phyloP scores from a whole-genome alignment of 148 eudicot genomes.

The Selenicereus undatus region DNA sequence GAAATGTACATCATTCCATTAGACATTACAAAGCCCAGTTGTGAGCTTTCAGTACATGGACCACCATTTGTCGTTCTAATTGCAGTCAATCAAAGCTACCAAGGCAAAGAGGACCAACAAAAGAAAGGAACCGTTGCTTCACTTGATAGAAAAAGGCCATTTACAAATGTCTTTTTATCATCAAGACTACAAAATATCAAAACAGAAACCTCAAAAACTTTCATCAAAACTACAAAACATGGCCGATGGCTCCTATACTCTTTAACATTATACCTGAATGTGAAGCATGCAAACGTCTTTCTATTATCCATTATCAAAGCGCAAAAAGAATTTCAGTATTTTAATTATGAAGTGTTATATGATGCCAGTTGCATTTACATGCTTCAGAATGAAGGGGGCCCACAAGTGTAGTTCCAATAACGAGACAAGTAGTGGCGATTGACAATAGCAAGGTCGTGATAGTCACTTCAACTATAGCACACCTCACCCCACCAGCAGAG shows the following conservation, averaged over 20 bases:
- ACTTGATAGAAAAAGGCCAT: not conserved
- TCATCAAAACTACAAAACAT: not conserved
- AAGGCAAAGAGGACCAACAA: slow-evolving; percentile 14
- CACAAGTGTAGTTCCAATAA: slow-evolving; percentile 18
- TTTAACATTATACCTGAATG: not conserved
- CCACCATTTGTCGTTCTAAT: slow-evolving; percentile 4
- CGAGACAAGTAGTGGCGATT: slow-evolving; percentile 2
- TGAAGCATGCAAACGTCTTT: slow-evolving; percentile 3
- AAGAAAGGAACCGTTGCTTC: slow-evolving; percentile 15
- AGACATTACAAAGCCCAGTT: not conserved
- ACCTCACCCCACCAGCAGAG: not conserved
- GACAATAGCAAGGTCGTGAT: not conserved
- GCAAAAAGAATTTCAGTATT: not conserved
- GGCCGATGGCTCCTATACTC: slow-evolving; percentile 3
- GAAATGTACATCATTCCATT: slow-evolving; percentile 6
- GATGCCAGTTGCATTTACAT: not conserved
- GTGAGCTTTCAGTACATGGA: slow-evolving; percentile 1
- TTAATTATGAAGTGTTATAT: slow-evolving; percentile 1
- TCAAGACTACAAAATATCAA: not conserved
- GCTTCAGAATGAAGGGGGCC: not conserved
- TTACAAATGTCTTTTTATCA: not conserved
- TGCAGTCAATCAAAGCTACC: slow-evolving; percentile 14
- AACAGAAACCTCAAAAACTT: not conserved
- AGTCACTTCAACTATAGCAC: not conserved
- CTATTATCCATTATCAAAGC: not conserved